Conservation (phyloP, 352 stramenopile species). For the Phytophthora constricta region DNA sequence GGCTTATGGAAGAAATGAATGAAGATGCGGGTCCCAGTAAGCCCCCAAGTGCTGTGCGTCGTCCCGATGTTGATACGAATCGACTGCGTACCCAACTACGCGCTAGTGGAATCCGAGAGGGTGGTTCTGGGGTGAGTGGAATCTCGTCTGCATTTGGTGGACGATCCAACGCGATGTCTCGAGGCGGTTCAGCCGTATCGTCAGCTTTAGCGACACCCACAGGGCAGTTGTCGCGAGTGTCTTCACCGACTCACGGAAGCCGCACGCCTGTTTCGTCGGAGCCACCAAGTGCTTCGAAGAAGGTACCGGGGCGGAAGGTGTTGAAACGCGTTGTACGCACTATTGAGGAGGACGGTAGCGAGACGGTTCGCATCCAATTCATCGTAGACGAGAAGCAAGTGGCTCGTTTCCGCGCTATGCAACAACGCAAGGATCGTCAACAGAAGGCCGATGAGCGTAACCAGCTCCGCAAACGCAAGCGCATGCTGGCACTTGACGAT, state of each 20-base stretch:
- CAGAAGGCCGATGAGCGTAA: conserved; percentile 76
- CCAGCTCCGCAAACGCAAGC: conserved; percentile 80
- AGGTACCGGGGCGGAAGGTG: conserved; percentile 60
- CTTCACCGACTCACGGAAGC: conserved; percentile 64
- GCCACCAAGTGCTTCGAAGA: conserved; percentile 43
- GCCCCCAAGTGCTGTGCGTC: conserved; percentile 46
- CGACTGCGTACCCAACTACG: conserved; percentile 68
- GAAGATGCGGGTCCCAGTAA: conserved; percentile 59
- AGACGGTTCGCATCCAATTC: conserved; percentile 82
- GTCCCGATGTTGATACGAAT: conserved; percentile 71
- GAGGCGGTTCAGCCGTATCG: conserved; percentile 60
- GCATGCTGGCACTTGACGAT: conserved; percentile 75
- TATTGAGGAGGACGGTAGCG: conserved; percentile 82
- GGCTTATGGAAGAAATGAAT: conserved; percentile 86
- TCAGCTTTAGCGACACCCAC: conserved; percentile 73
- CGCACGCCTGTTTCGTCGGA: conserved; percentile 41
- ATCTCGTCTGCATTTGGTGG: conserved; percentile 37
- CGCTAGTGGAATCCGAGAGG: conserved; percentile 76
- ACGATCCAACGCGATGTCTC: conserved; percentile 52
- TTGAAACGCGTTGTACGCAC: conserved; percentile 78
- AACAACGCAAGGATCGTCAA: conserved; percentile 78
- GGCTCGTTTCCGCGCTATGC: conserved; percentile 74
- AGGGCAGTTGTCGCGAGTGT: conserved; percentile 68
- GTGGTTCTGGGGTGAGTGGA: conserved; percentile 39
- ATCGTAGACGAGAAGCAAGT: conserved; percentile 79